phyloP scores from a whole-genome alignment of 2,329 filamentous ascomycete species.

The Paracamarosporium sp. region DNA sequence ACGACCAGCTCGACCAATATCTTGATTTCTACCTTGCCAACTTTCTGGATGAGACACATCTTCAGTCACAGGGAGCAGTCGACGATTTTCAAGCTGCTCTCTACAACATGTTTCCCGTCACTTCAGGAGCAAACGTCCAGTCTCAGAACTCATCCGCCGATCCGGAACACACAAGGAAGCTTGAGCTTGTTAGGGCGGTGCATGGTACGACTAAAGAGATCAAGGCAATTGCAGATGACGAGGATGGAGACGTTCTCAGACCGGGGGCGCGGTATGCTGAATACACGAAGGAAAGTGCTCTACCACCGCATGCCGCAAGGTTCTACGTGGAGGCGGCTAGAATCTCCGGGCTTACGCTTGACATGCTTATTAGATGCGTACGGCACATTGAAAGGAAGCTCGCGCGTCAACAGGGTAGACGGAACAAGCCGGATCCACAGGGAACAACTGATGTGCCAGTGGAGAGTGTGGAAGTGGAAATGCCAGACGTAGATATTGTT shows the following conservation, averaged over 20 bases:
- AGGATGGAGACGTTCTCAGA: conserved; percentile 37
- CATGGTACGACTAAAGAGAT: conserved; percentile 51
- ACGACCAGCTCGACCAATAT: conserved; percentile 73
- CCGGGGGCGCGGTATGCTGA: conserved; percentile 59
- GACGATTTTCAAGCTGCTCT: conserved; percentile 50
- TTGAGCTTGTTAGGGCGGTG: conserved; percentile 50
- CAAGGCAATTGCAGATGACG: conserved; percentile 45
- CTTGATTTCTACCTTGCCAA: conserved; percentile 77
- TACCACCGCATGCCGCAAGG: conserved; percentile 52
- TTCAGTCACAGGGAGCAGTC: conserved; percentile 40
- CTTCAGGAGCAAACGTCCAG: not conserved
- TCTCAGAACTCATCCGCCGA: conserved; percentile 23
- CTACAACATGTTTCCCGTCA: conserved; percentile 51
- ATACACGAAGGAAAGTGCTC: conserved; percentile 56
- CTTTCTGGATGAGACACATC: conserved; percentile 60
- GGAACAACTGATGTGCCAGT: not conserved
- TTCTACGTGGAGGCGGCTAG: conserved; percentile 62
- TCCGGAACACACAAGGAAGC: conserved; percentile 35
- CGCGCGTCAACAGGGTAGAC: conserved; percentile 30
- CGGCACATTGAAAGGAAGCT: conserved; percentile 54
- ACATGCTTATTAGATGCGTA: conserved; percentile 59
- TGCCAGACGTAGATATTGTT: not conserved
- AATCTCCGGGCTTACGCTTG: conserved; percentile 57
- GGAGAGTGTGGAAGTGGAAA: not conserved
- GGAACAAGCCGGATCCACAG: not conserved